These are phyloP conservation scores for Dipteronia dyeriana DNA, from an alignment of 345 rosid species.

Conservation along the genomic window DNA sequence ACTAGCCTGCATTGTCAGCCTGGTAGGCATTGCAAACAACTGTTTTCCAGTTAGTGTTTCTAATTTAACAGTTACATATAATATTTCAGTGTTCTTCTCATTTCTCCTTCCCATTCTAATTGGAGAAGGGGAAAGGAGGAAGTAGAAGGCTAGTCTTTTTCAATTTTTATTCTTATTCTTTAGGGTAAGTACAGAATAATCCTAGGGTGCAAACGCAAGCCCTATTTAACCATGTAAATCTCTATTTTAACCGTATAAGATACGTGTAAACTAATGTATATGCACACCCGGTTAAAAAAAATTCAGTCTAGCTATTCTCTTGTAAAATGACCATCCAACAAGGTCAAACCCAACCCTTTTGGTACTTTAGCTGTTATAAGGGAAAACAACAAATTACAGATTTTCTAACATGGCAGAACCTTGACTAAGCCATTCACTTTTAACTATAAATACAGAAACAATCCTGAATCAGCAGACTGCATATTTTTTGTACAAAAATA, in stretches of 20 bases:
- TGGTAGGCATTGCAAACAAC: conserved; percentile 49
- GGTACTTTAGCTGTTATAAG: not conserved
- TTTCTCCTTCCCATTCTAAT: too few relatives aligned
- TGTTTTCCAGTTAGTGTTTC: conserved; percentile 45
- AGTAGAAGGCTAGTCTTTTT: conserved; percentile 17
- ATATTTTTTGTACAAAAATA: not conserved
- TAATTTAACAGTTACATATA: conserved; percentile 5
- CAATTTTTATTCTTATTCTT: conserved; percentile 22
- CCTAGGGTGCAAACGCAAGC: conserved; percentile 17
- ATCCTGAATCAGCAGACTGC: not conserved
- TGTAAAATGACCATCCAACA: not conserved
- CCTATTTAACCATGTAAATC: conserved; percentile 21
- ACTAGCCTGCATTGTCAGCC: conserved; percentile 34
- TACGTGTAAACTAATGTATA: conserved; percentile 23
- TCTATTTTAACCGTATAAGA: conserved; percentile 16
- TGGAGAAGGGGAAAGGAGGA: not conserved
- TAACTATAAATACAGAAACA: conserved; percentile 7
- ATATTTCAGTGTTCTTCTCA: conserved; percentile 1
- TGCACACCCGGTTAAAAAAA: not conserved
- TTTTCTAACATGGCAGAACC: not conserved
- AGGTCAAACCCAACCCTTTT: not conserved
- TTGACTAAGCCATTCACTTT: not conserved
- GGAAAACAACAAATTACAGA: not conserved
- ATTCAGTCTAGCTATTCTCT: not conserved
- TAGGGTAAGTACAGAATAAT: conserved; percentile 16